Percentiles rank a stretch among this genome's conserved stretches.
phyloP scores from a whole-genome alignment of 2,329 filamentous ascomycete species.

The Colletotrichum abscissum region DNA sequence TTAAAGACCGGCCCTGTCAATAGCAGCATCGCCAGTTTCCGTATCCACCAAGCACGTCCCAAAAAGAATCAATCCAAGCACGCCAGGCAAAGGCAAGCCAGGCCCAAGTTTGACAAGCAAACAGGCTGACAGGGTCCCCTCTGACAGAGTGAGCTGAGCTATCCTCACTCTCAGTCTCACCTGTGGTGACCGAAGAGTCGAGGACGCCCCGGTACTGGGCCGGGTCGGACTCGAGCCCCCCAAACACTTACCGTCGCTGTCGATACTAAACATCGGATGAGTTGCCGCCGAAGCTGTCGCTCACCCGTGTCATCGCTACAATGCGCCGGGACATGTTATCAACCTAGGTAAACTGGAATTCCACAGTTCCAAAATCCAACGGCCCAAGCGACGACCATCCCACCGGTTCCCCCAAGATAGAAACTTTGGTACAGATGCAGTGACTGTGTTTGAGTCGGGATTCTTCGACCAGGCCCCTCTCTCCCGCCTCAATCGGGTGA shows the following conservation, averaged over 20 bases:
- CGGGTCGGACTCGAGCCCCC: not conserved
- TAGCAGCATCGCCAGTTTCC: not conserved
- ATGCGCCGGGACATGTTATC: not conserved
- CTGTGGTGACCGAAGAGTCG: not conserved
- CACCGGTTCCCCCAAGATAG: not conserved
- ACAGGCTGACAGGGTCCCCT: not conserved
- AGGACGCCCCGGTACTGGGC: not conserved
- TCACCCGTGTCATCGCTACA: conserved; percentile 7
- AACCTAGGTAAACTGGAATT: not conserved
- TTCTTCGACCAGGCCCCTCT: not conserved
- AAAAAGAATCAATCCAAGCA: not conserved
- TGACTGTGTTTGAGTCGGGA: not conserved
- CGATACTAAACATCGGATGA: conserved; percentile 8
- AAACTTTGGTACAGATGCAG: not conserved
- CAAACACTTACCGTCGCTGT: not conserved
- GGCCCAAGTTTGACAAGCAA: not conserved
- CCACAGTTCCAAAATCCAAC: not conserved
- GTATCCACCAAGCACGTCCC: conserved; percentile 12
- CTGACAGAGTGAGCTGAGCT: not conserved
- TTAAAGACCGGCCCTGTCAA: conserved; percentile 20
- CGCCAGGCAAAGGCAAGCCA: not conserved
- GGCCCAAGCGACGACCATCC: not conserved
- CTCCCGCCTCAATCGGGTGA: not conserved
- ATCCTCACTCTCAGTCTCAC: not conserved
- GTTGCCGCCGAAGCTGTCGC: conserved; percentile 2